Conservation (phyloP, 2,329 filamentous ascomycete genomes). For the Calonectria ilicicola region DNA sequence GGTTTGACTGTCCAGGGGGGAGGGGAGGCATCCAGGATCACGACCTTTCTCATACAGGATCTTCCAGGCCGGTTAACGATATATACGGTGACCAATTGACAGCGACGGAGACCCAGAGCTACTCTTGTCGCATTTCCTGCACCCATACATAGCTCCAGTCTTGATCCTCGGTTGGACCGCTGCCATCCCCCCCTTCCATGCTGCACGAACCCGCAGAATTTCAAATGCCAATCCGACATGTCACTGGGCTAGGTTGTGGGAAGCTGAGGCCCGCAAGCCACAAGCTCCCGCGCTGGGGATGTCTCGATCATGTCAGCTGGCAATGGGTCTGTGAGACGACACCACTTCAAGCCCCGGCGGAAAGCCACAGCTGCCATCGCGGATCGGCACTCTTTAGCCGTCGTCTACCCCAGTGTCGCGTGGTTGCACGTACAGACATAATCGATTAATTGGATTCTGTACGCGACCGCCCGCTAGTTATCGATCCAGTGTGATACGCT, state of each 20-base stretch:
- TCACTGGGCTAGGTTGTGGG: neutral
- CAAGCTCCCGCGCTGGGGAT: conserved; percentile 6
- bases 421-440: conserved; percentile 5
- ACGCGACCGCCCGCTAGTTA: neutral
- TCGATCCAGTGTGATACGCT: conserved; percentile 3
- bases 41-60: conserved; percentile 21
- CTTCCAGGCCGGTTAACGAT: conserved; percentile 21
- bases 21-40: conserved; percentile 14
- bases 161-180: conserved; percentile 5
- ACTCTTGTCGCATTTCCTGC: conserved; percentile 8
- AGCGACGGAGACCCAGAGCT: neutral
- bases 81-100: conserved; percentile 25
- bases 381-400: conserved; percentile 8
- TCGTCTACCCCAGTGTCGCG: neutral
- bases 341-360: conserved; percentile 11
- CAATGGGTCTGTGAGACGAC: conserved; percentile 18
- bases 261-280: conserved; percentile 20
- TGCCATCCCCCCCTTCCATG: neutral
- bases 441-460: neutral
- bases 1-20: conserved; percentile 21
- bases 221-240: conserved; percentile 8
- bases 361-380: conserved; percentile 20
- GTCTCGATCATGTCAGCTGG: conserved; percentile 17
- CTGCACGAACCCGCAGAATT: neutral
- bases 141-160: conserved; percentile 5